A percentile compares a stretch with the other conserved stretches of the same genome.
These are phyloP conservation scores for Chaetomium fimeti DNA, from an alignment of 495 filamentous ascomycete species.

Conservation along the genomic window DNA sequence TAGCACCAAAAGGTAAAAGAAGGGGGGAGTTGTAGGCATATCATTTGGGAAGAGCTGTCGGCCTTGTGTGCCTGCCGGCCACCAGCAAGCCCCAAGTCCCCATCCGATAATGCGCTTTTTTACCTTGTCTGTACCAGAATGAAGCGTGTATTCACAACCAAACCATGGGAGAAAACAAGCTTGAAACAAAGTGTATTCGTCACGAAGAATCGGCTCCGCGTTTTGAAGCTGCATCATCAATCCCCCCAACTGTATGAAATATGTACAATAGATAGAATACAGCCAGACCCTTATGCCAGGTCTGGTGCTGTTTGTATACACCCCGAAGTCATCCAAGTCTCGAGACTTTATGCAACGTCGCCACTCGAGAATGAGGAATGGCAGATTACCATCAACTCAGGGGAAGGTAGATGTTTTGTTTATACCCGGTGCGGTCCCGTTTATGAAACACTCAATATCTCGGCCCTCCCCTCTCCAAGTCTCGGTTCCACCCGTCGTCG, in stretches of 20 bases:
- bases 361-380: background rate
- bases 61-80: too few species aligned
- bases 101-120: too few species aligned
- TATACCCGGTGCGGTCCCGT: background rate
- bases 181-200: slow-evolving; percentile 1
- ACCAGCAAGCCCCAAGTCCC: too few species aligned
- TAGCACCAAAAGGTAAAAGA: too few species aligned
- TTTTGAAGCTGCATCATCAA: background rate
- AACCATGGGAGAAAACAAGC: background rate
- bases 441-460: slow-evolving; percentile 14
- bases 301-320: background rate
- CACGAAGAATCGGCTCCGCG: background rate
- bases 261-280: background rate
- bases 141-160: background rate
- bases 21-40: too few species aligned
- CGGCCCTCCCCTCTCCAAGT: slow-evolving; percentile 14
- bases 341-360: background rate
- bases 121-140: too few species aligned
- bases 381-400: background rate
- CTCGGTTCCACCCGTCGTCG: slow-evolving; percentile 14
- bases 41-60: too few species aligned
- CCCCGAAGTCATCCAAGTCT: background rate
- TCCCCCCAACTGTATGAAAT: background rate
- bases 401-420: background rate
- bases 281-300: background rate